Evolutionary conservation across 352 stramenopile species (phyloP), one percentile per base, ranked within the genome.

Genomic region (Globisporangium splendens): DNA sequence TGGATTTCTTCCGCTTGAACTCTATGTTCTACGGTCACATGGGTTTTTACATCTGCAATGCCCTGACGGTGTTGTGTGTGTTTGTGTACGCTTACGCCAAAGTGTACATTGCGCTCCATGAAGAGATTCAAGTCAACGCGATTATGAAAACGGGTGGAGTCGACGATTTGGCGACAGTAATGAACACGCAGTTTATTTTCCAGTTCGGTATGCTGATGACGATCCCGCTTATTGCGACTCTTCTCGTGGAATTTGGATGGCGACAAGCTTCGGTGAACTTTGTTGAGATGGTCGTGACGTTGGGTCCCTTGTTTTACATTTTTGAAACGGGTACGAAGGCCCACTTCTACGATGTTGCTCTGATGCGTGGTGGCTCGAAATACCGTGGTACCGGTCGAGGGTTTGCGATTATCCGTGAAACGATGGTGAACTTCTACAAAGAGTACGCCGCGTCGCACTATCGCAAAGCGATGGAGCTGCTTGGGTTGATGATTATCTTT

Each of bases 11-110:
- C 72, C 85, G 87, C 3, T 62, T 96, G 24, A 93, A 96, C 66
- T 92, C 87, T 46, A 92, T 92, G 79, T 95, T 93, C 61, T 95
- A 95, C 67, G 80, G 82, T 3, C 83, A 95, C 70, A 92, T 93
- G 81, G 86, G 86, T 14, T 95, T 91, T 55, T 95, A 95, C 74
- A 91, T 95, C 24, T 91, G 78, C 62, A 91, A 93, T 56, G 80
- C 82, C 14, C 46, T 95, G 42, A 82, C 84, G 3, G 81, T 95
- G 49, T 54, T 93, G 10, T 91, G 82, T 70, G 83, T 93, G 17
- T 95, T 91, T 52, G 70, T 76, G 2, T 95, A 93, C 56, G 68
- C 74, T 11, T 95, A 95, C 69, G 72, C 73, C 20, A 95, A 95
- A 63, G 71, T 95, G 0, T 95, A 95, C 70, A 91, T 93, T 50